A percentile compares a stretch with the other conserved stretches of the same genome.
phyloP scores from a whole-genome alignment of 106 monocot species.

The Allium fistulosum region DNA sequence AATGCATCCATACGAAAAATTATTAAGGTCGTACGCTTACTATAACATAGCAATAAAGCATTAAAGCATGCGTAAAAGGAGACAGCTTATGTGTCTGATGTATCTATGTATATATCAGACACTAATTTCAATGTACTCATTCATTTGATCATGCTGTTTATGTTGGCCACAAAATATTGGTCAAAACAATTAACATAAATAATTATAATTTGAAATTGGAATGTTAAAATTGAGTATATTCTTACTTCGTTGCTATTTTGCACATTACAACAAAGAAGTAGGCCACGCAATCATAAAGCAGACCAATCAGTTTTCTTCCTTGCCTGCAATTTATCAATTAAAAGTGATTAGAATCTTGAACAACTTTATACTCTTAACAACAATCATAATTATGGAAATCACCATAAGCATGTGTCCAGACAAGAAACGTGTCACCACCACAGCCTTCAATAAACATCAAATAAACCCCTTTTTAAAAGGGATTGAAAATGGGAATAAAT shows the following conservation, averaged over 20 bases:
- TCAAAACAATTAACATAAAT: neutral
- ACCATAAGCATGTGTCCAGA: conserved; percentile 13
- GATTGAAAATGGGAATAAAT: neutral
- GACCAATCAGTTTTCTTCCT: conserved; percentile 17
- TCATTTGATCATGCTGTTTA: neutral
- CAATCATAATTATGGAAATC: conserved; percentile 5
- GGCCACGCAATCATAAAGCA: conserved; percentile 4
- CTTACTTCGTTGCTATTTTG: neutral
- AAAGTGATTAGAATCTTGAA: conserved; percentile 20
- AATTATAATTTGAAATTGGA: neutral
- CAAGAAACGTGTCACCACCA: neutral
- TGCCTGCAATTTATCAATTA: conserved; percentile 19
- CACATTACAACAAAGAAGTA: neutral
- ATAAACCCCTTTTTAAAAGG: conserved; percentile 6
- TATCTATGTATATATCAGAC: neutral
- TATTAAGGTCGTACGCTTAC: too few relatives aligned
- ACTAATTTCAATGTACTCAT: neutral
- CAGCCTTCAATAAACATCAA: neutral
- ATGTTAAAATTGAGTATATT: neutral
- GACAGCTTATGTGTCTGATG: neutral
- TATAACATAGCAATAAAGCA: too few relatives aligned
- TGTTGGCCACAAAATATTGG: neutral
- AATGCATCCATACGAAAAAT: too few relatives aligned
- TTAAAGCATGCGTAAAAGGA: too few relatives aligned
- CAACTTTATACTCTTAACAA: conserved; percentile 36